Conservation (phyloP, 257 asterid genomes). For the Solanum bulbocastanum region DNA sequence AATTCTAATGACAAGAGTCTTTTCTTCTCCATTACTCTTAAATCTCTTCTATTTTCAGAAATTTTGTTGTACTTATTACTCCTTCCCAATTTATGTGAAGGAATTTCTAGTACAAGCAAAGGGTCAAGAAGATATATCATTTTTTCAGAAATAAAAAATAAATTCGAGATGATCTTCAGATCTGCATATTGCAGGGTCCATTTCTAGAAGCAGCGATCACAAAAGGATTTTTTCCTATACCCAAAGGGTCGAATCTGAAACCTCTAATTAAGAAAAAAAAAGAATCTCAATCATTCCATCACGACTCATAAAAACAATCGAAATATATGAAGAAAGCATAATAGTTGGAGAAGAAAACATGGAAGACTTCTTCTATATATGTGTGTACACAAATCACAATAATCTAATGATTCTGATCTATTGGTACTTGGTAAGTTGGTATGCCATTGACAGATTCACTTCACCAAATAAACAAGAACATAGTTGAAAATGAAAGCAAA, state of each 20-base stretch:
- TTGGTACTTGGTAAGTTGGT: not conserved
- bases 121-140: not conserved
- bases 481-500: not conserved
- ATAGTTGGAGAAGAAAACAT: not conserved
- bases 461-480: not conserved
- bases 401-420: not conserved
- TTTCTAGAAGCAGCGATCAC: not conserved
- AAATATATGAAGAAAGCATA: not conserved
- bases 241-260: not conserved
- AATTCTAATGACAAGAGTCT: not conserved
- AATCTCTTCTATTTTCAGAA: not conserved
- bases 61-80: not conserved
- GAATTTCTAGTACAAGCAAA: not conserved
- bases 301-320: not conserved
- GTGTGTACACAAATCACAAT: not conserved
- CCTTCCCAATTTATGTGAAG: not conserved
- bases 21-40: not conserved
- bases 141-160: no score
- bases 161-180: not conserved
- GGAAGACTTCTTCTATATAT: not conserved
- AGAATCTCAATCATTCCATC: not conserved
- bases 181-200: not conserved
- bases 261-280: not conserved
- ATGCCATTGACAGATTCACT: not conserved
- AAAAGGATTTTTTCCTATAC: not conserved